A percentile compares a stretch with the other conserved stretches of the same genome.
These are phyloP conservation scores for Phytophthora macrochlamydospora DNA, from an alignment of 352 stramenopile genomes.

Conservation along the genomic window DNA sequence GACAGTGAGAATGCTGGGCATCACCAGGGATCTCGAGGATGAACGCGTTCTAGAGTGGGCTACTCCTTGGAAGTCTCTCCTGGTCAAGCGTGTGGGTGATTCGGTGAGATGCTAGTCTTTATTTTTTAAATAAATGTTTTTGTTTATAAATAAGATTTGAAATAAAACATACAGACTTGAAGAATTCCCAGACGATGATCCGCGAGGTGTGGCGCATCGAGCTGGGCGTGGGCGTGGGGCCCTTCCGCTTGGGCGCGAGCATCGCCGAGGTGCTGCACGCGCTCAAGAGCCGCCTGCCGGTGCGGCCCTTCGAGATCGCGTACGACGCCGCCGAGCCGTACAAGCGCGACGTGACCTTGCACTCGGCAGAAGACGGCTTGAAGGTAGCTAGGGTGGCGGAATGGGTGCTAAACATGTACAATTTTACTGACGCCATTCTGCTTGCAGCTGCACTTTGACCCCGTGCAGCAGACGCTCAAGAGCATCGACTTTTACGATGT, in stretches of 20 bases:
- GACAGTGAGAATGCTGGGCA: no score
- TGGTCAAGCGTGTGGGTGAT: no score
- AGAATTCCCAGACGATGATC: conserved; percentile 44
- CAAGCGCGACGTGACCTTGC: conserved; percentile 61
- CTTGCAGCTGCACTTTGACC: conserved; percentile 67
- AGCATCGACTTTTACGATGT: conserved; percentile 83
- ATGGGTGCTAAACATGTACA: background rate
- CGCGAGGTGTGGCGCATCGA: conserved; percentile 87
- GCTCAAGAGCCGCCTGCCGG: conserved; percentile 77
- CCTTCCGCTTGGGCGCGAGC: conserved; percentile 77
- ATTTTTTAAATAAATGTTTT: no score
- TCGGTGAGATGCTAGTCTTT: no score
- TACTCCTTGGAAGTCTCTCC: no score
- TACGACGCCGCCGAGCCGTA: conserved; percentile 76
- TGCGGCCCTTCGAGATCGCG: conserved; percentile 77
- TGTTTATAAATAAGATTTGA: no score
- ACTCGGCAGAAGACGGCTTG: conserved; percentile 77
- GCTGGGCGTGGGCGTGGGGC: conserved; percentile 73
- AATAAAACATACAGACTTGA: no score
- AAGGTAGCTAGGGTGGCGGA: conserved; percentile 34
- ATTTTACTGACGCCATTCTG: background rate
- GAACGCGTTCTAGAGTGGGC: no score
- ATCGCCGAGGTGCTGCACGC: conserved; percentile 76
- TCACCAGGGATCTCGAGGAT: no score
- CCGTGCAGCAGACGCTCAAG: conserved; percentile 68